Conservation (phyloP, 164 flowering plant species). For the Vitis cinerea region DNA sequence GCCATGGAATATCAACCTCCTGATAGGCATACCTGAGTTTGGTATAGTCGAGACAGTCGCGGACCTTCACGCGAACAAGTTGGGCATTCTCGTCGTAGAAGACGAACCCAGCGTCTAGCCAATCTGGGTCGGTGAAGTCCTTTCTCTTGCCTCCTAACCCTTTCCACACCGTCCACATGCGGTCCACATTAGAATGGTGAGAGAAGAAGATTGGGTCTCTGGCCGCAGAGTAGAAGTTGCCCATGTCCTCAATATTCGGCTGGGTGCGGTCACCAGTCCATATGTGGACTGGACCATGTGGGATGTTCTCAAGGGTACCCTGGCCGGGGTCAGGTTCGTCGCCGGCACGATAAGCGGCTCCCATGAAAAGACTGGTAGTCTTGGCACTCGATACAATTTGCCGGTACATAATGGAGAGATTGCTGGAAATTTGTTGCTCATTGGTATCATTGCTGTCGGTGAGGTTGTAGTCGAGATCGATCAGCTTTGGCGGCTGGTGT, state of each 20-base stretch:
- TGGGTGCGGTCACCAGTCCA: slow-evolving; percentile 48
- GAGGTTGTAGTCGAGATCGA: slow-evolving; percentile 43
- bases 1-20: slow-evolving; percentile 58
- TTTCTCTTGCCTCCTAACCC: slow-evolving; percentile 34
- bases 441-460: slow-evolving; percentile 13
- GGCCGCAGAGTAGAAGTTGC: slow-evolving; percentile 66
- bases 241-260: slow-evolving; percentile 64
- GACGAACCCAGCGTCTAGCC: slow-evolving; percentile 31
- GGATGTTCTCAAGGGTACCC: slow-evolving; percentile 44
- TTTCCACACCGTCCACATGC: slow-evolving; percentile 69
- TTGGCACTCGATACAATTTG: slow-evolving; percentile 42
- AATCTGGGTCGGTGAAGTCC: slow-evolving; percentile 44
- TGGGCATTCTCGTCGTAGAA: slow-evolving; percentile 52
- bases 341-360: slow-evolving; percentile 43
- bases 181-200: slow-evolving; percentile 62
- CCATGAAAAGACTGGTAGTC: slow-evolving; percentile 40
- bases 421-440: slow-evolving; percentile 19
- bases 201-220: slow-evolving; percentile 61
- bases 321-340: slow-evolving; percentile 24
- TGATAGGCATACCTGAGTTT: slow-evolving; percentile 52
- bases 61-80: slow-evolving; percentile 43
- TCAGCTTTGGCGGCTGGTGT: slow-evolving; percentile 37
- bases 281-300: slow-evolving; percentile 40
- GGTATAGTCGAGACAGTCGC: slow-evolving; percentile 43
- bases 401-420: slow-evolving; percentile 52